A percentile compares a stretch with the other conserved stretches of the same genome.
Evolutionary conservation across 73 alveolate genomes (phyloP).

Genomic region (Paramecium biaurelia): DNA sequence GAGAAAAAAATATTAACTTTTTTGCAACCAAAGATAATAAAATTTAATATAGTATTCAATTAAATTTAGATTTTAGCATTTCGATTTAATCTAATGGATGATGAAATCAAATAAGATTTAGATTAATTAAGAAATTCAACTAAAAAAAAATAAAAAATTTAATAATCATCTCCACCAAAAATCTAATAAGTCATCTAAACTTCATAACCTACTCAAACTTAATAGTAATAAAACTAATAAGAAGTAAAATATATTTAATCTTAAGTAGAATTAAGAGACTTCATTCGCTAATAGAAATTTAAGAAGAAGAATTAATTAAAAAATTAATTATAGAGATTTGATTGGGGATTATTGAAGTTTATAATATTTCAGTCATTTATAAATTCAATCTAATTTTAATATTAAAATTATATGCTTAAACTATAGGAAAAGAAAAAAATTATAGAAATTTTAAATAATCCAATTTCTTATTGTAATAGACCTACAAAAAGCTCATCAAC

Average conservation of each 20-base stretch:
- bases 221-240: not conserved
- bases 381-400: not conserved
- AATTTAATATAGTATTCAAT: constrained; percentile 16
- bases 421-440: not conserved
- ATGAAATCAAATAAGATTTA: constrained; percentile 7
- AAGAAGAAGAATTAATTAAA: constrained; percentile 1
- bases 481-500: not conserved
- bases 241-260: not conserved
- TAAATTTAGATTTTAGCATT: not conserved
- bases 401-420: not conserved
- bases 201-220: not conserved
- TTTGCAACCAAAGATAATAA: constrained; percentile 44
- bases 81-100: constrained; percentile 4
- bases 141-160: not conserved
- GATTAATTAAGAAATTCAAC: not conserved
- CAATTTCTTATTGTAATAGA: not conserved
- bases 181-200: not conserved
- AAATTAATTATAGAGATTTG: constrained; percentile 19
- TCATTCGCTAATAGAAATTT: not conserved
- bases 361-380: not conserved
- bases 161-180: not conserved
- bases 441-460: not conserved
- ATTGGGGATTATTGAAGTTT: constrained; percentile 3
- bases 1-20: constrained; percentile 38
- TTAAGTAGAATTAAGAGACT: not conserved